These are phyloP conservation scores for Sutorius australiensis DNA, from an alignment of 768 basidiomycete species.

Conservation along the genomic window DNA sequence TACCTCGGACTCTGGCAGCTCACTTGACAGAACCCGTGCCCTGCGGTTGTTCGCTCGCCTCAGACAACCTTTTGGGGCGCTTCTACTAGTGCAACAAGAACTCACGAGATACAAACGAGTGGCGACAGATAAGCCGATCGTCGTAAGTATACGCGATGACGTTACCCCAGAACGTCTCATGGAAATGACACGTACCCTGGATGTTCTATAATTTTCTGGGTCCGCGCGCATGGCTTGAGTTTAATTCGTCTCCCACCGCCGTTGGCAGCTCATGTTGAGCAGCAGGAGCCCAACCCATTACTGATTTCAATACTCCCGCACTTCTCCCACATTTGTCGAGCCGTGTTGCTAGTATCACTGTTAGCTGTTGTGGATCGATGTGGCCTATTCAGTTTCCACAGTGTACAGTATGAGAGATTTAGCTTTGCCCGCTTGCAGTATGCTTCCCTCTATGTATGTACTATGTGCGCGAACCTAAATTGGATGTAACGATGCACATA, in stretches of 20 bases:
- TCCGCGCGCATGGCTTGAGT: not conserved
- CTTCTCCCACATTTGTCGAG: too few species aligned
- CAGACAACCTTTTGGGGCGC: conserved; percentile 15
- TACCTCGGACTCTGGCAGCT: not conserved
- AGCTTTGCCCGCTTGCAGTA: too few species aligned
- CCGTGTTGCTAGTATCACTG: too few species aligned
- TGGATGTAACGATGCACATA: too few species aligned
- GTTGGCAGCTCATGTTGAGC: not conserved
- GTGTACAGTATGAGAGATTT: too few species aligned
- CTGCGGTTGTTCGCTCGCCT: conserved; percentile 12
- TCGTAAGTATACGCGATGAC: conserved; percentile 9
- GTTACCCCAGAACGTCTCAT: conserved; percentile 2
- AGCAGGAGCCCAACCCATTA: not conserved
- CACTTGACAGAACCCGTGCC: conserved; percentile 16
- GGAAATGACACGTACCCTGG: conserved; percentile 16
- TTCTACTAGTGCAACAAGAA: too few species aligned
- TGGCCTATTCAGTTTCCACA: too few species aligned
- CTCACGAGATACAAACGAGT: conserved; percentile 15
- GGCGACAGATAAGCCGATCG: conserved; percentile 15
- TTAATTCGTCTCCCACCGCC: not conserved
- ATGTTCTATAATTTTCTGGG: conserved; percentile 6
- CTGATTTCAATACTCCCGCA: not conserved
- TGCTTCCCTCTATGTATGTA: too few species aligned
- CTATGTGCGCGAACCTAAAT: too few species aligned
- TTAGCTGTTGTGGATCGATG: too few species aligned